Conservation (phyloP, 106 monocot genomes). For the Dendrobium officinale region DNA sequence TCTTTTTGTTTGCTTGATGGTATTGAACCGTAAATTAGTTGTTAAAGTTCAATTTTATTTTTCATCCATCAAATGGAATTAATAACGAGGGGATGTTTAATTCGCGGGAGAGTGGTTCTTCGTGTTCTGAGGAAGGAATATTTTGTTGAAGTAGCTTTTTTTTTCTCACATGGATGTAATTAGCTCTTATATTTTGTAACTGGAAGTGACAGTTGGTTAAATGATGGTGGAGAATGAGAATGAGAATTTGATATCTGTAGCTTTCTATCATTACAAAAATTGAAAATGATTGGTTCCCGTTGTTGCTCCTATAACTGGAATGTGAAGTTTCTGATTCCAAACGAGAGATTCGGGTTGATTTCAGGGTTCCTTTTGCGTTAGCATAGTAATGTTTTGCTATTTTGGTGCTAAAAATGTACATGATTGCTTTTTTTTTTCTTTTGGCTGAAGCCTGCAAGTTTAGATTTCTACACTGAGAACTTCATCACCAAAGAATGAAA, state of each 20-base stretch:
- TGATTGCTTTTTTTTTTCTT: not conserved
- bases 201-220: not conserved
- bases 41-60: not conserved
- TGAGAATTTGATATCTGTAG: no score
- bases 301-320: not conserved
- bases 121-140: not conserved
- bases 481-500: not conserved
- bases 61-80: not conserved
- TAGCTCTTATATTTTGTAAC: not conserved
- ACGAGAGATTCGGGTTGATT: not conserved
- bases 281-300: not conserved
- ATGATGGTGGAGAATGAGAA: not conserved
- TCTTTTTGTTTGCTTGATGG: not conserved
- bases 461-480: not conserved
- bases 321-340: constrained; percentile 2
- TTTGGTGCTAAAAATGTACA: not conserved
- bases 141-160: not conserved
- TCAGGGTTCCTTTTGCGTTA: not conserved
- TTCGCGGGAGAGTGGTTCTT: not conserved
- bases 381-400: not conserved
- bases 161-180: not conserved
- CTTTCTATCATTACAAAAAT: no score
- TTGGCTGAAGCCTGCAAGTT: not conserved
- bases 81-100: not conserved
- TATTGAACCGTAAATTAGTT: not conserved